Percentiles rank a stretch among this genome's conserved stretches.
phyloP scores from a whole-genome alignment of 257 asterid species.

The Solanum chmielewskii region DNA sequence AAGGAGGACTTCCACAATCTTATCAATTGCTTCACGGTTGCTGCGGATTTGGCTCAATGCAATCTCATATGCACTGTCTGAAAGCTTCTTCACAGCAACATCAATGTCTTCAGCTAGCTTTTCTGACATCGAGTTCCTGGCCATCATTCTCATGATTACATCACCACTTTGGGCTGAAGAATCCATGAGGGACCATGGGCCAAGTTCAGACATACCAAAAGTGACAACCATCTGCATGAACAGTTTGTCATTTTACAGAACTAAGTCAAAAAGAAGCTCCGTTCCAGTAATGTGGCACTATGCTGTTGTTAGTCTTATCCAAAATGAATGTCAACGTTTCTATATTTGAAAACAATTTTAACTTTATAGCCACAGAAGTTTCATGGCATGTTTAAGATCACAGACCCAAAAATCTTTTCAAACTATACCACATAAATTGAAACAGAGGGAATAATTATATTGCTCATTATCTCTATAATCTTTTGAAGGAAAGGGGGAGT shows the following conservation, averaged over 20 bases:
- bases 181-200: slow-evolving; percentile 97
- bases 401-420: neutral
- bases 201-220: slow-evolving; percentile 92
- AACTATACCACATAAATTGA: neutral
- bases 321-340: neutral
- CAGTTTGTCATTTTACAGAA: neutral
- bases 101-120: slow-evolving; percentile 96
- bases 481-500: neutral
- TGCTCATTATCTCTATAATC: neutral
- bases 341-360: neutral
- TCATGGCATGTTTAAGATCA: neutral
- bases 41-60: slow-evolving; percentile 62
- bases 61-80: slow-evolving; percentile 72
- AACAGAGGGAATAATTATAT: neutral
- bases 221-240: slow-evolving; percentile 73
- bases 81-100: slow-evolving; percentile 63
- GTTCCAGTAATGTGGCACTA: neutral
- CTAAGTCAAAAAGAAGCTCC: neutral
- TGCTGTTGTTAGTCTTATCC: neutral
- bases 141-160: slow-evolving; percentile 96
- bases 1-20: slow-evolving; percentile 79
- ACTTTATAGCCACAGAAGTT: neutral
- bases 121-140: slow-evolving; percentile 93
- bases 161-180: slow-evolving; percentile 63
- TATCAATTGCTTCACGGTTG: slow-evolving; percentile 91